A percentile compares a stretch with the other conserved stretches of the same genome.
Conservation (phyloP, 1,139 yeast species). For the Blastobotrys niveus region DNA sequence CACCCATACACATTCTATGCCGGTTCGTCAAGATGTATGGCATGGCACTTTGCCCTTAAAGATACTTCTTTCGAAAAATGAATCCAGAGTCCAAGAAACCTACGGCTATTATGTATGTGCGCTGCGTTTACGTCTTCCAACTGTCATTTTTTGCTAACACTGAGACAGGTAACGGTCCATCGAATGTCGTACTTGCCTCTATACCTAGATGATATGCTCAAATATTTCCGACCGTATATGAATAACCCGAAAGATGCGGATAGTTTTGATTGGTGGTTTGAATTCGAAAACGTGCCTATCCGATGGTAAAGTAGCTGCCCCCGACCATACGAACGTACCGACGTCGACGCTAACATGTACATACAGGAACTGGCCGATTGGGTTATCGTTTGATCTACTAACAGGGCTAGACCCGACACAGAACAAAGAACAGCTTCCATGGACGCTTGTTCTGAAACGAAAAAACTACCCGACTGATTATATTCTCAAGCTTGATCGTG, state of each 20-base stretch:
- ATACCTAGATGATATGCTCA: constrained; percentile 40
- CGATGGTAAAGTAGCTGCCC: constrained; percentile 52
- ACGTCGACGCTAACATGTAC: constrained; percentile 1
- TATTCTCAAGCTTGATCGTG: constrained; percentile 43
- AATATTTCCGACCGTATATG: constrained; percentile 42
- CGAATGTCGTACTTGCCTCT: constrained; percentile 59
- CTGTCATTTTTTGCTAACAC: too few relatives aligned
- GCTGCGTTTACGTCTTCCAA: constrained; percentile 22
- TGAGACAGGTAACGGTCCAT: constrained; percentile 29
- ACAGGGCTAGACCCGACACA: constrained; percentile 37
- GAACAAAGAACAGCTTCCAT: constrained; percentile 31
- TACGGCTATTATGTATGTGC: constrained; percentile 2
- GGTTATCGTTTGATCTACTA: constrained; percentile 57
- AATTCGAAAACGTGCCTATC: constrained; percentile 55
- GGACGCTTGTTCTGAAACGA: constrained; percentile 48
- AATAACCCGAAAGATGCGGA: constrained; percentile 35
- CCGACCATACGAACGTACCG: too few relatives aligned
- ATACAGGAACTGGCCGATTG: constrained; percentile 62
- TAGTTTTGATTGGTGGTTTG: constrained; percentile 58
- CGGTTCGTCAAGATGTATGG: constrained; percentile 43
- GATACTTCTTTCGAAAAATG: constrained; percentile 33
- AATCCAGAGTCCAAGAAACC: constrained; percentile 24
- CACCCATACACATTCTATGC: neutral
- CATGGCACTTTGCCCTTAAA: constrained; percentile 49
- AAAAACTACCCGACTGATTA: constrained; percentile 48